phyloP scores from a whole-genome alignment of 2,329 filamentous ascomycete genomes.

The Anisogramma anomala region DNA sequence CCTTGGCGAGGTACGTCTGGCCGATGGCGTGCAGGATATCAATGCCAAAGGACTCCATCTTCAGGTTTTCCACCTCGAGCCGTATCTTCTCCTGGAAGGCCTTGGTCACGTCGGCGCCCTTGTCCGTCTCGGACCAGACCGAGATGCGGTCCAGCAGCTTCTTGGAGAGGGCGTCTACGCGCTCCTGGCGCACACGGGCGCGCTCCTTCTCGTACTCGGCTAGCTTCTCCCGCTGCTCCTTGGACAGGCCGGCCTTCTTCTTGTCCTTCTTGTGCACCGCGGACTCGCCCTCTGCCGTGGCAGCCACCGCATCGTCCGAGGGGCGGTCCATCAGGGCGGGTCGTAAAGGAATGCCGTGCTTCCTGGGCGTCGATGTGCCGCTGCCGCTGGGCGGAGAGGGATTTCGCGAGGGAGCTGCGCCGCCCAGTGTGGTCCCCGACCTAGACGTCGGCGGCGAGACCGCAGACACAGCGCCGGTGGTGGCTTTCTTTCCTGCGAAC shows the following conservation, averaged over 20 bases:
- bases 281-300: conserved; percentile 52
- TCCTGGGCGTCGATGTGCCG: conserved; percentile 28
- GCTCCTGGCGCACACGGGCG: conserved; percentile 67
- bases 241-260: conserved; percentile 74
- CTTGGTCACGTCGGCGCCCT: conserved; percentile 67
- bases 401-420: conserved; percentile 28
- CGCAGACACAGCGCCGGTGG: conserved; percentile 17
- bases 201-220: conserved; percentile 82
- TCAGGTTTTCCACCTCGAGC: conserved; percentile 92
- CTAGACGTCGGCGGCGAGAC: conserved; percentile 24
- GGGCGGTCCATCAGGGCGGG: conserved; percentile 76
- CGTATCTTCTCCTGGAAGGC: conserved; percentile 92
- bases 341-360: conserved; percentile 56
- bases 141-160: conserved; percentile 85
- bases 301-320: conserved; percentile 64
- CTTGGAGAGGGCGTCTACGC: conserved; percentile 68
- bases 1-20: conserved; percentile 79
- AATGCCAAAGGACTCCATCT: conserved; percentile 97
- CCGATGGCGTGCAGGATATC: conserved; percentile 95
- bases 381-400: conserved; percentile 31
- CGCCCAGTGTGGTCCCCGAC: conserved; percentile 24
- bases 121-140: conserved; percentile 96
- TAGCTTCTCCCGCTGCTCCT: conserved; percentile 88
- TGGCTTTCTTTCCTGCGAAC: conserved; percentile 13
- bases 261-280: conserved; percentile 56